Conservation (phyloP, 2,329 filamentous ascomycete species). For the Aureobasidium namibiae region DNA sequence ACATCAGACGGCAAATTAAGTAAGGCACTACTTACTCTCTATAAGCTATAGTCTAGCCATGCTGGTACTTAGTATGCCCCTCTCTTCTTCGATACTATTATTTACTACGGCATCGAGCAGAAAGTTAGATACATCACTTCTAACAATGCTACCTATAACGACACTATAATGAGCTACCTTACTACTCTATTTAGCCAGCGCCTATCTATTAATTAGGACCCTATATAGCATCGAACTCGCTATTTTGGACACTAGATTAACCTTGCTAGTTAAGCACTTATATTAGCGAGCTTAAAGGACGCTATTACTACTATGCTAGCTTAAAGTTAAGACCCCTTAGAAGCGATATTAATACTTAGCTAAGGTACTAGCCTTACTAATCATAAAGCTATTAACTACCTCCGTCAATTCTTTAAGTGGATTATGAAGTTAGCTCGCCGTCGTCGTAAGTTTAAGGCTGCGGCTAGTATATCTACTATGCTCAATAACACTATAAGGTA, state of each 20-base stretch:
- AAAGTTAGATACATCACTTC: background rate
- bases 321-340: background rate
- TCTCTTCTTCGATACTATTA: background rate
- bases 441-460: background rate
- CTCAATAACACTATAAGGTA: background rate
- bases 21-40: background rate
- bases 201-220: too few species aligned
- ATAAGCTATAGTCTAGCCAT: background rate
- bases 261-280: background rate
- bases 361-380: background rate
- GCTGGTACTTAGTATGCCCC: background rate
- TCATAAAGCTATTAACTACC: background rate
- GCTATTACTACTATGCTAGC: background rate
- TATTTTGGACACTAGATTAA: background rate
- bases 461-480: background rate
- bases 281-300: background rate
- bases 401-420: background rate
- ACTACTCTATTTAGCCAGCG: background rate
- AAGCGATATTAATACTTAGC: background rate
- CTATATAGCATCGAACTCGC: too few species aligned
- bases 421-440: background rate
- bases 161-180: too few species aligned
- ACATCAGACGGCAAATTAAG: background rate
- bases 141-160: background rate
- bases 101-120: background rate